These are phyloP conservation scores for Fusarium cyanostomum DNA, from an alignment of 2,329 filamentous ascomycete genomes.

Conservation along the genomic window DNA sequence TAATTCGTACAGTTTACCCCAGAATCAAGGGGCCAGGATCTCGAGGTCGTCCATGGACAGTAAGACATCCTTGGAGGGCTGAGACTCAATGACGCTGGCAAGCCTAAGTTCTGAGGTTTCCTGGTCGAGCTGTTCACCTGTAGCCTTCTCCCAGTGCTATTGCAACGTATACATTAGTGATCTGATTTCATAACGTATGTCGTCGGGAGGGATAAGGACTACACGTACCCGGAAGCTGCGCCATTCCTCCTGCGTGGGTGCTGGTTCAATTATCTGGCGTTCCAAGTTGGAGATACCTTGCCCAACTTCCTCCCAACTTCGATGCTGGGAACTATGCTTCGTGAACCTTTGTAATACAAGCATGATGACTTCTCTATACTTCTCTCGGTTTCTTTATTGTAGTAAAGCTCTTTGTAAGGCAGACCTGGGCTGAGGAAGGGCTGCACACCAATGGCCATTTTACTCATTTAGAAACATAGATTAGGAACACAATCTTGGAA, in stretches of 20 bases:
- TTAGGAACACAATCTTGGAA: neutral
- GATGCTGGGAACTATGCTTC: too few species aligned
- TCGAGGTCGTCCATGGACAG: slow-evolving; percentile 11
- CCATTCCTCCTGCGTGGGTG: slow-evolving; percentile 1
- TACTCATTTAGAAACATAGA: neutral
- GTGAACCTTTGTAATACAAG: neutral
- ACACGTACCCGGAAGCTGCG: slow-evolving; percentile 2
- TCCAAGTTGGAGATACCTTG: slow-evolving; percentile 12
- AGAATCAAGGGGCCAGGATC: slow-evolving; percentile 16
- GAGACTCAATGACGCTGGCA: neutral
- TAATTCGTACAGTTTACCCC: slow-evolving; percentile 1
- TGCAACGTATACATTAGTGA: neutral
- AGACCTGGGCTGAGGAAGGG: slow-evolving; percentile 14
- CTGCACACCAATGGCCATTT: slow-evolving; percentile 9
- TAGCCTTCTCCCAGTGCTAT: neutral
- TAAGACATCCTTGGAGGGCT: neutral
- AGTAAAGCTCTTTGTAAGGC: slow-evolving; percentile 4
- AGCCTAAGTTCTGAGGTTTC: slow-evolving; percentile 6
- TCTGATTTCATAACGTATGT: too few species aligned
- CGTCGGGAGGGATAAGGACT: too few species aligned
- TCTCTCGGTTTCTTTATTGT: neutral
- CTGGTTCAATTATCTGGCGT: neutral
- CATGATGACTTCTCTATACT: slow-evolving; percentile 1
- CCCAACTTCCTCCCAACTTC: neutral
- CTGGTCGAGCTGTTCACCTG: slow-evolving; percentile 1